Conservation (phyloP, 1,139 yeast species). For the Protomyces lactucae-debilis region DNA sequence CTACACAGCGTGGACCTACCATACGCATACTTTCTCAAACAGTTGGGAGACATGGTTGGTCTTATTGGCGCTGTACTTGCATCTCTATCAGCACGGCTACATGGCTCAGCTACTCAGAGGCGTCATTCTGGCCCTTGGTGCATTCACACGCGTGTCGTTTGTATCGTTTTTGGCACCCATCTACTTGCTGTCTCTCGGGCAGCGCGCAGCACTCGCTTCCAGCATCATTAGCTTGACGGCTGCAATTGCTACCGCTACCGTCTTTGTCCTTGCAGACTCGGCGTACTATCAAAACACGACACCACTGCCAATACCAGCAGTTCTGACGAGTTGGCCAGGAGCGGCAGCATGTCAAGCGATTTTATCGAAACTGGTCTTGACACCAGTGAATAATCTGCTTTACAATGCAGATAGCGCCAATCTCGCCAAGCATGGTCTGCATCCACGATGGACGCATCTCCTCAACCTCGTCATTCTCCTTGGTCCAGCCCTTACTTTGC, state of each 20-base stretch:
- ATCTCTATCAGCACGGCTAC: neutral
- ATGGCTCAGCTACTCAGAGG: constrained; percentile 48
- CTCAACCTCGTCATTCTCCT: constrained; percentile 71
- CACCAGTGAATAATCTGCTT: constrained; percentile 71
- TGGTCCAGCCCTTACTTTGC: constrained; percentile 55
- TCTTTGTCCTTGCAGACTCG: constrained; percentile 50
- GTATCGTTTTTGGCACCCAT: constrained; percentile 58
- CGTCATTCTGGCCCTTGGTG: constrained; percentile 55
- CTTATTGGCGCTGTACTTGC: constrained; percentile 39
- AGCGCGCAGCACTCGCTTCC: neutral
- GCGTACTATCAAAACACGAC: constrained; percentile 34
- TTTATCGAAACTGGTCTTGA: constrained; percentile 45
- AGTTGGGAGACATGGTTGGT: constrained; percentile 66
- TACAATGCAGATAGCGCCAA: constrained; percentile 63
- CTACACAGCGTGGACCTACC: constrained; percentile 72
- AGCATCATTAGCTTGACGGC: constrained; percentile 1
- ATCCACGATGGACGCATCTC: constrained; percentile 69
- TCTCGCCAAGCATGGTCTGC: constrained; percentile 74
- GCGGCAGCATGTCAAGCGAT: constrained; percentile 9
- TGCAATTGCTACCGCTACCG: neutral
- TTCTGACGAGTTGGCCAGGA: neutral
- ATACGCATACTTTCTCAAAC: constrained; percentile 84
- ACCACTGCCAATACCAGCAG: neutral
- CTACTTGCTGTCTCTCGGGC: constrained; percentile 48
- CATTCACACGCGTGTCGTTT: constrained; percentile 81